A percentile compares a stretch with the other conserved stretches of the same genome.
phyloP scores from a whole-genome alignment of 345 rosid species.

The Fremontodendron californicum region DNA sequence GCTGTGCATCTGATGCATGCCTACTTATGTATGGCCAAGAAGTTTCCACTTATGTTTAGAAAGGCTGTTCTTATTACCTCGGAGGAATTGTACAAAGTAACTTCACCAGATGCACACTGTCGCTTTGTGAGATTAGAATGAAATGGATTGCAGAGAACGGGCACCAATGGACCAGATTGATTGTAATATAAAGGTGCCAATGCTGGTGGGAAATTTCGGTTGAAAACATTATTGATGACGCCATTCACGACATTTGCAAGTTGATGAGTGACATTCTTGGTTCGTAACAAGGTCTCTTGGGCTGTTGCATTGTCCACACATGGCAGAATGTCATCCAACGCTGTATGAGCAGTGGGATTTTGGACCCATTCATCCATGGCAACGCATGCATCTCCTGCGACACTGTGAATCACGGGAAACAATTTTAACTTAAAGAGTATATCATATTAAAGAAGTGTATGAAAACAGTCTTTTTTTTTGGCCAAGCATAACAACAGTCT shows the following conservation, averaged over 20 bases:
- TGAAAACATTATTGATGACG: slow-evolving; percentile 45
- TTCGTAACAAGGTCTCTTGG: slow-evolving; percentile 58
- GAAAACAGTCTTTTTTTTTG: background rate
- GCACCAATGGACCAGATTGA: slow-evolving; percentile 84
- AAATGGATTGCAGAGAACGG: slow-evolving; percentile 78
- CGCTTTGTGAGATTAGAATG: slow-evolving; percentile 55
- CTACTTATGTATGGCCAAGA: background rate
- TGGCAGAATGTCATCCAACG: slow-evolving; percentile 86
- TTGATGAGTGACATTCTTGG: slow-evolving; percentile 60
- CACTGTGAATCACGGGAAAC: slow-evolving; percentile 38
- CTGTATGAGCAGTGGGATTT: slow-evolving; percentile 82
- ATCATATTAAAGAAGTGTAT: background rate
- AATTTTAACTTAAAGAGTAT: background rate
- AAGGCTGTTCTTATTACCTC: slow-evolving; percentile 41
- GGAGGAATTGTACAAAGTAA: slow-evolving; percentile 55
- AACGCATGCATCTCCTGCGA: slow-evolving; percentile 79
- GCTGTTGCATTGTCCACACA: slow-evolving; percentile 95
- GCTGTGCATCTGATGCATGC: background rate
- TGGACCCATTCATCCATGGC: slow-evolving; percentile 93
- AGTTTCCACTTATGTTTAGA: background rate
- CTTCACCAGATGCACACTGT: slow-evolving; percentile 61
- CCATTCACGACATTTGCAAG: slow-evolving; percentile 49
- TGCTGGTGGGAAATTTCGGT: slow-evolving; percentile 46
- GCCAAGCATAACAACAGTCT: background rate
- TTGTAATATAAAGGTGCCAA: slow-evolving; percentile 47